A percentile compares a stretch with the other conserved stretches of the same genome.
phyloP scores from a whole-genome alignment of 2,329 filamentous ascomycete species.

The Neofusicoccum parvum region DNA sequence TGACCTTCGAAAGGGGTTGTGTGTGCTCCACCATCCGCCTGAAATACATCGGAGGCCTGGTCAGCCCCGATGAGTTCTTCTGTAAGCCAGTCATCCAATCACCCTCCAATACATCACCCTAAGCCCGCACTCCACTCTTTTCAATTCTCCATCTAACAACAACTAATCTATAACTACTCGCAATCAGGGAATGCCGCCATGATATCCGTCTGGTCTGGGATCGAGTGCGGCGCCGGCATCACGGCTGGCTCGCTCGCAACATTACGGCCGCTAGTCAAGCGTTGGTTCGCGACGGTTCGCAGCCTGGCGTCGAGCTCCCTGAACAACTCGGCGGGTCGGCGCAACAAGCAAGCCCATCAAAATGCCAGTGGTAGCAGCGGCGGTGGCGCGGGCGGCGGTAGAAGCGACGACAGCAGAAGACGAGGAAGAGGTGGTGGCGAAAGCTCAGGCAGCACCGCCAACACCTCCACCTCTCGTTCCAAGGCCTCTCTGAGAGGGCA shows the following conservation, averaged over 20 bases:
- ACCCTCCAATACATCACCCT: not conserved
- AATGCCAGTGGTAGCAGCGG: not conserved
- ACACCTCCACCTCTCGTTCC: no score
- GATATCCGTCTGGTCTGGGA: constrained; percentile 45
- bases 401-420: not conserved
- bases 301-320: not conserved
- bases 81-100: constrained; percentile 32
- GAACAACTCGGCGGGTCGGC: not conserved
- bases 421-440: no score
- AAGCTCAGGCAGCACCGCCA: not conserved
- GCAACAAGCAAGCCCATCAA: not conserved
- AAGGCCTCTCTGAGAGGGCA: not conserved
- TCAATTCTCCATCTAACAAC: no score
- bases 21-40: constrained; percentile 57
- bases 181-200: constrained; percentile 45
- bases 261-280: constrained; percentile 50
- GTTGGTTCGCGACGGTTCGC: constrained; percentile 5
- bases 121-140: no score
- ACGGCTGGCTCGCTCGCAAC: constrained; percentile 55
- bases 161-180: no score
- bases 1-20: constrained; percentile 48
- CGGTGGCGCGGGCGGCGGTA: not conserved
- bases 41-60: constrained; percentile 46
- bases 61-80: constrained; percentile 47
- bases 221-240: constrained; percentile 43